These are phyloP conservation scores for Arxiozyma heterogenica DNA, from an alignment of 1,139 yeast genomes.

Conservation along the genomic window DNA sequence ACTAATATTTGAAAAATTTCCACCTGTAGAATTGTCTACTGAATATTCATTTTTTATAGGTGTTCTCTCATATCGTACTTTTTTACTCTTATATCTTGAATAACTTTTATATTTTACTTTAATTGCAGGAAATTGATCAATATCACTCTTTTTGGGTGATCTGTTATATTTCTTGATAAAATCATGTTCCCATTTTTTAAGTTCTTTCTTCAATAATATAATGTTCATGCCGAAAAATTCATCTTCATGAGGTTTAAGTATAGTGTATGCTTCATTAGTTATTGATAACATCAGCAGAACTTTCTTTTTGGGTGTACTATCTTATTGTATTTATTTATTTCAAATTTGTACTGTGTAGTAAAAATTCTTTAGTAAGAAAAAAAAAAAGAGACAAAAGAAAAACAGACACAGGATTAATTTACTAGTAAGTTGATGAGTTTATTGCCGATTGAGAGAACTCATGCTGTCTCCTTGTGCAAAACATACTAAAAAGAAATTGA, in stretches of 20 bases:
- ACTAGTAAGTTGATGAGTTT: not conserved
- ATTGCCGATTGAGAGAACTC: not conserved
- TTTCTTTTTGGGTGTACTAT: too few species aligned
- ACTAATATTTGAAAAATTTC: not conserved
- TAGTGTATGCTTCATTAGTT: too few species aligned
- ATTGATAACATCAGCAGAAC: too few species aligned
- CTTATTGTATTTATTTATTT: too few species aligned
- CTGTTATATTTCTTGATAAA: constrained; percentile 21
- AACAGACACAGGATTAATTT: not conserved
- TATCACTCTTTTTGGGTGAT: constrained; percentile 25
- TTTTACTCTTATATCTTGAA: constrained; percentile 18
- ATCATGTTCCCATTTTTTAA: constrained; percentile 28
- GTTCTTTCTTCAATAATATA: constrained; percentile 9
- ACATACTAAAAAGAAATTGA: not conserved
- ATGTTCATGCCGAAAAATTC: not conserved
- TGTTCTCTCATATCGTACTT: not conserved
- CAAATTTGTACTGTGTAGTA: not conserved
- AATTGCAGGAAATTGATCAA: constrained; percentile 20
- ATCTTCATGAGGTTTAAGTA: not conserved
- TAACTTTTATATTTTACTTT: constrained; percentile 25
- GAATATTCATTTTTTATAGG: not conserved
- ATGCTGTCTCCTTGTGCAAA: not conserved
- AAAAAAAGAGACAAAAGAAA: not conserved
- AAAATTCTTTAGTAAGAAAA: not conserved
- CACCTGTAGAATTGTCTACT: not conserved